phyloP scores from a whole-genome alignment of 139 green algal genomes.

The Tetratostichococcus sp. region DNA sequence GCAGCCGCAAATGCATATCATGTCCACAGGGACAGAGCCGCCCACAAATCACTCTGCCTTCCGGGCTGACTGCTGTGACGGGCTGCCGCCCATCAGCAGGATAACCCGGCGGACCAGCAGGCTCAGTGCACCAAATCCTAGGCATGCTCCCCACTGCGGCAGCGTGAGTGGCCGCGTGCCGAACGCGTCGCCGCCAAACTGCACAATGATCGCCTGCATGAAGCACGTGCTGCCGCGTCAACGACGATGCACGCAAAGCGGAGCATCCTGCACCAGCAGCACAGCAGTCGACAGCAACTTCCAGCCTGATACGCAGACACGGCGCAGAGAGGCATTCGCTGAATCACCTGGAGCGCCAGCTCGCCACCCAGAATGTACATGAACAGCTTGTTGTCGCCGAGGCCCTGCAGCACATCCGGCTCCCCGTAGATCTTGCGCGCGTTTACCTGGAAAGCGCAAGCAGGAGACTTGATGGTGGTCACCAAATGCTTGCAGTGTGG shows the following conservation, averaged over 20 bases:
- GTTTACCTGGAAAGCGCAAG: conserved; percentile 59
- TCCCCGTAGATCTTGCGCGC: conserved; percentile 69
- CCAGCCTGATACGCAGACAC: too few species aligned
- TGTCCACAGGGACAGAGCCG: too few species aligned
- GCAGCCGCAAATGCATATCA: too few species aligned
- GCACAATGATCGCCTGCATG: conserved; percentile 48
- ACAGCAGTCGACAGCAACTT: too few species aligned
- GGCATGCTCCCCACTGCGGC: conserved; percentile 61
- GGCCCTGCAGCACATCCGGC: conserved; percentile 49
- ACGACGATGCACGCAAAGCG: not conserved
- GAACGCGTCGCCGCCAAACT: conserved; percentile 74
- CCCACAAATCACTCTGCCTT: too few species aligned
- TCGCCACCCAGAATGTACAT: conserved; percentile 52
- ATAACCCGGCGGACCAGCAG: conserved; percentile 53
- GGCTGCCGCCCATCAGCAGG: conserved; percentile 5
- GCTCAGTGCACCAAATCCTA: conserved; percentile 53
- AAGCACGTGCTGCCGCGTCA: too few species aligned
- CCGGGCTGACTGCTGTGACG: not conserved
- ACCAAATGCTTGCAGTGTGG: not conserved
- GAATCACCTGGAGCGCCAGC: conserved; percentile 37
- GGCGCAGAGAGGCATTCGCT: too few species aligned
- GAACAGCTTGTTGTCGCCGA: conserved; percentile 61
- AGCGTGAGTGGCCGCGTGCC: conserved; percentile 52
- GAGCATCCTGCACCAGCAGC: conserved; percentile 17
- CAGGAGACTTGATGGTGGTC: conserved; percentile 8